Percentiles rank a stretch among this genome's conserved stretches.
Conservation (phyloP, 2,329 filamentous ascomycete genomes). For the Chrysoporthe deuterocubensis region DNA sequence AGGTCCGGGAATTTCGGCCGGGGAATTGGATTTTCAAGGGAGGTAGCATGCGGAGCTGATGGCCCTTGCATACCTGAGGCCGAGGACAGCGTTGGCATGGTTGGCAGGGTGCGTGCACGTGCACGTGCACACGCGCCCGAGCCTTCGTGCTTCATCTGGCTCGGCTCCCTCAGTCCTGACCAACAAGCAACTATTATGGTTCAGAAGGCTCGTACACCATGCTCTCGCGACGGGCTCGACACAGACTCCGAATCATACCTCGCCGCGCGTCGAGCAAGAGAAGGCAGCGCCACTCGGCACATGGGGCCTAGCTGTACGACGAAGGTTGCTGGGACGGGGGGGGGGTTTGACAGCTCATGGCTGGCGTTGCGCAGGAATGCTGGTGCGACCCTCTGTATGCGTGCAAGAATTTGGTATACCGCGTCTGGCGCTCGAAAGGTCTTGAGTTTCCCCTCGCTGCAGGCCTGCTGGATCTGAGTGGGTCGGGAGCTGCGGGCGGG, state of each 20-base stretch:
- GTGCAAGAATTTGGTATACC: not conserved
- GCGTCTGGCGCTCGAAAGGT: conserved; percentile 13
- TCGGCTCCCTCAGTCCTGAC: not conserved
- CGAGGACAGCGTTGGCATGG: not conserved
- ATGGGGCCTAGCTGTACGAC: conserved; percentile 23
- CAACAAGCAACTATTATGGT: not conserved
- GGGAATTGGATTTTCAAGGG: not conserved
- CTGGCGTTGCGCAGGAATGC: conserved; percentile 19
- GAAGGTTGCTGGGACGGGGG: conserved; percentile 18
- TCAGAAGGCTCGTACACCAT: not conserved
- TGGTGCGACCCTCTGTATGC: not conserved
- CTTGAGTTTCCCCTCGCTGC: conserved; percentile 18
- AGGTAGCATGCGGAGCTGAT: not conserved
- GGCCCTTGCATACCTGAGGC: not conserved
- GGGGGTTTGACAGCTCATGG: conserved; percentile 12
- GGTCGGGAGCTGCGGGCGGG: conserved; percentile 14
- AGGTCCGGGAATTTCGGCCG: not conserved
- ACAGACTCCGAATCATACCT: not conserved
- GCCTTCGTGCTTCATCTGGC: not conserved
- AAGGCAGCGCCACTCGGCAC: conserved; percentile 13
- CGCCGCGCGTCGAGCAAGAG: not conserved
- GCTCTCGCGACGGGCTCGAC: not conserved
- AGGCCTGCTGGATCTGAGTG: conserved; percentile 23
- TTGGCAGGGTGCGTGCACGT: not conserved
- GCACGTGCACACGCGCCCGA: not conserved